Evolutionary conservation across 1,284 basidiomycete species (phyloP).

Genomic region (Rhodofomes roseus): DNA sequence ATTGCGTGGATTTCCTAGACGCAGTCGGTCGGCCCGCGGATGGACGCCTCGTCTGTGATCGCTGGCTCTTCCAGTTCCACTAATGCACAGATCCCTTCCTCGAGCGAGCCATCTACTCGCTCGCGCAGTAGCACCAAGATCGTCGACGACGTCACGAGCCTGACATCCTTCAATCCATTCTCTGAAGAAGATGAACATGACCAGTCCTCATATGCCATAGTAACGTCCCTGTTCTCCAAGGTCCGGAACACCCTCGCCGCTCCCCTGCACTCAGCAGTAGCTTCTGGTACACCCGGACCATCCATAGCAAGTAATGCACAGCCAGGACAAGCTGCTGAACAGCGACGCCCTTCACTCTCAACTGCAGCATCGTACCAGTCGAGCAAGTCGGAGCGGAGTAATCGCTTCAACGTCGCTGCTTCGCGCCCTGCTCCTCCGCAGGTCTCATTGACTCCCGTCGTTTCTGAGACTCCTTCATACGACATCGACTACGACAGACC

Average conservation of each 20-base stretch:
- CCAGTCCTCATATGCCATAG: conserved; percentile 75
- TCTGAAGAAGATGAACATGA: conserved; percentile 84
- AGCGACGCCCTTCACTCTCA: conserved; percentile 52
- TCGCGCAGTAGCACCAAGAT: conserved; percentile 61
- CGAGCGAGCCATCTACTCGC: conserved; percentile 40
- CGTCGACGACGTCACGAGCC: conserved; percentile 62
- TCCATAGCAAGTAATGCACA: conserved; percentile 25
- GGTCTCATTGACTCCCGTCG: conserved; percentile 77
- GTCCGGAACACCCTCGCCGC: conserved; percentile 73
- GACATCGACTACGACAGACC: conserved; percentile 58
- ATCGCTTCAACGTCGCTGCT: conserved; percentile 48
- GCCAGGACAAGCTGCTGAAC: conserved; percentile 35
- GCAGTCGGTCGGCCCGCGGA: background rate
- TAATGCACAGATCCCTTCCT: background rate
- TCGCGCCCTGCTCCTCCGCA: conserved; percentile 71
- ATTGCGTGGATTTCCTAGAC: background rate
- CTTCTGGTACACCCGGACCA: conserved; percentile 29
- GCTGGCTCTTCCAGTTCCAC: background rate
- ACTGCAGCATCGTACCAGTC: conserved; percentile 44
- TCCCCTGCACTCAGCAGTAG: conserved; percentile 50
- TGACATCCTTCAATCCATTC: conserved; percentile 84
- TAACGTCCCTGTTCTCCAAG: conserved; percentile 71
- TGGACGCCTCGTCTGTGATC: background rate
- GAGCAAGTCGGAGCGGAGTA: conserved; percentile 52
- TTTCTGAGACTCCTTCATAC: conserved; percentile 69